These are phyloP conservation scores for Talaromyces trachyspermus DNA, from an alignment of 495 filamentous ascomycete species.

Conservation along the genomic window DNA sequence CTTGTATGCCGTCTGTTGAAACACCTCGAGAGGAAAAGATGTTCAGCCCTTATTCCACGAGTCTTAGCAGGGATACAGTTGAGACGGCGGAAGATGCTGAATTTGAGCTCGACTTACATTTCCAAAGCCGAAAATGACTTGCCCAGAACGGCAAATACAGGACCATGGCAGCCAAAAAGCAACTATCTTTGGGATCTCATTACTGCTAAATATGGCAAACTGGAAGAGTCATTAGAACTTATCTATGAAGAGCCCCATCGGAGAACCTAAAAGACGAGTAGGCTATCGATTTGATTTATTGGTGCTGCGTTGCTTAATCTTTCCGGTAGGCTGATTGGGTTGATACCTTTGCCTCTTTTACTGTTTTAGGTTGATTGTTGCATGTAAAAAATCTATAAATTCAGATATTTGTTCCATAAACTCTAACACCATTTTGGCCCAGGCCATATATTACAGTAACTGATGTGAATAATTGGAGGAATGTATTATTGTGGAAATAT, in stretches of 20 bases:
- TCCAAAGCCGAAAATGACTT: slow-evolving; percentile 26
- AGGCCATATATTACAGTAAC: neutral
- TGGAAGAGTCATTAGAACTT: slow-evolving; percentile 31
- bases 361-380: neutral
- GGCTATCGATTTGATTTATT: neutral
- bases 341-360: neutral
- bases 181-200: slow-evolving; percentile 48
- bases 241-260: slow-evolving; percentile 3
- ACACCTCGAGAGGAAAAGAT: neutral
- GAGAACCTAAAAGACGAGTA: neutral
- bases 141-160: slow-evolving; percentile 39
- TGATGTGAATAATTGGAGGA: neutral
- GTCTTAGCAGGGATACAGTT: neutral
- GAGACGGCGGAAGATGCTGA: slow-evolving; percentile 24
- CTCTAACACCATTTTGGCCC: neutral
- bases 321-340: neutral
- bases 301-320: neutral
- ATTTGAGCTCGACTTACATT: slow-evolving; percentile 47
- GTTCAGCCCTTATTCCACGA: neutral
- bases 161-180: slow-evolving; percentile 47
- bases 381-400: neutral
- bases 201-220: slow-evolving; percentile 40
- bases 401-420: neutral
- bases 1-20: slow-evolving; percentile 22
- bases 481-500: neutral